These are phyloP conservation scores for Nannochloris sp. DNA, from an alignment of 139 green algal species.

Conservation along the genomic window DNA sequence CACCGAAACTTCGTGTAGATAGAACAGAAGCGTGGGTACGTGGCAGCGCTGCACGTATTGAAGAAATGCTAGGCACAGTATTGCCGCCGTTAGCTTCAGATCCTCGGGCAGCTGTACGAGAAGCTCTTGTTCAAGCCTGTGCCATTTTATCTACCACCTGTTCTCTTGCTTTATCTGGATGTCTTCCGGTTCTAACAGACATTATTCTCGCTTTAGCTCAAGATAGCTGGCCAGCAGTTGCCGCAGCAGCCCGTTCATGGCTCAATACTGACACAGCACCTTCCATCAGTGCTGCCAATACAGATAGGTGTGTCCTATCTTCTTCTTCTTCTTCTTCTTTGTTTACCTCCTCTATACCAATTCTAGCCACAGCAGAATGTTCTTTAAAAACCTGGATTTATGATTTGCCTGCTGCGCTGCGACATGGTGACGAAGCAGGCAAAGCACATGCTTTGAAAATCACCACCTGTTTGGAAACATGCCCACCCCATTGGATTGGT, in stretches of 20 bases:
- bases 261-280: slow-evolving; percentile 10
- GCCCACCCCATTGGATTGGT: slow-evolving; percentile 4
- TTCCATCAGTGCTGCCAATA: neutral
- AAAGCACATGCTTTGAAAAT: slow-evolving; percentile 37
- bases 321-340: neutral
- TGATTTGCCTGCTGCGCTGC: slow-evolving; percentile 29
- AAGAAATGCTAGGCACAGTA: slow-evolving; percentile 28
- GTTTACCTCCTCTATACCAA: slow-evolving; percentile 13
- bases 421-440: slow-evolving; percentile 24
- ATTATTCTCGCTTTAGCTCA: slow-evolving; percentile 50
- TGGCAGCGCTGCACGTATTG: slow-evolving; percentile 24
- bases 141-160: slow-evolving; percentile 35
- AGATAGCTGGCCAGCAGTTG: slow-evolving; percentile 57
- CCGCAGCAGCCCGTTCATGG: slow-evolving; percentile 10
- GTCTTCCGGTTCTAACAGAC: slow-evolving; percentile 29
- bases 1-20: slow-evolving; percentile 21
- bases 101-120: slow-evolving; percentile 38
- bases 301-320: neutral
- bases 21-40: slow-evolving; percentile 35
- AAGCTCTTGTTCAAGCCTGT: slow-evolving; percentile 31
- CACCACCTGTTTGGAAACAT: slow-evolving; percentile 35
- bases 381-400: neutral
- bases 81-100: slow-evolving; percentile 52
- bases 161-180: slow-evolving; percentile 18
- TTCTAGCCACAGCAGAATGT: slow-evolving; percentile 15